Evolutionary conservation across 2,329 filamentous ascomycete genomes (phyloP).

Genomic region (Tolypocladium cylindrosporum): DNA sequence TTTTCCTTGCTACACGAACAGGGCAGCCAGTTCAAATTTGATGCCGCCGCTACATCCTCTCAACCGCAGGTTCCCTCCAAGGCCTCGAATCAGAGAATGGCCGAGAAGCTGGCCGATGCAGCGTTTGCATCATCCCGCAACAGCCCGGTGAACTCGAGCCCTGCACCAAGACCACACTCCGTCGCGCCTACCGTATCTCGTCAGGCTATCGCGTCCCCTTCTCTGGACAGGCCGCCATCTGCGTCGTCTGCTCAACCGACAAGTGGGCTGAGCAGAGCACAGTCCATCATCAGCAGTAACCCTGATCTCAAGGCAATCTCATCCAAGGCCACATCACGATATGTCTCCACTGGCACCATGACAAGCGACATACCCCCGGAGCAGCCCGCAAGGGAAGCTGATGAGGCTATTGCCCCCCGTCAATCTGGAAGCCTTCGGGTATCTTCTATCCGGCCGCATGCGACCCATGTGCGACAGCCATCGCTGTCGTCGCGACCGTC

Average conservation of each 20-base stretch:
- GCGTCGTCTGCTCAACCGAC: conserved; percentile 30
- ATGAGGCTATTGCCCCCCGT: conserved; percentile 7
- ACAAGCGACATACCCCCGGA: conserved; percentile 51
- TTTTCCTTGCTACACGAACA: conserved; percentile 85
- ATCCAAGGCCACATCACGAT: conserved; percentile 27
- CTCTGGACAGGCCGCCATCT: conserved; percentile 19
- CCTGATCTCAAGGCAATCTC: conserved; percentile 51
- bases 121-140: conserved; percentile 52
- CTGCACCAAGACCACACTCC: conserved; percentile 18
- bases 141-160: conserved; percentile 9
- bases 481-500: conserved; percentile 10
- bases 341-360: conserved; percentile 65
- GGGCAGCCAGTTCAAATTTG: conserved; percentile 77
- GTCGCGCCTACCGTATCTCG: conserved; percentile 16
- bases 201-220: conserved; percentile 12
- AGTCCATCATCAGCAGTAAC: conserved; percentile 50
- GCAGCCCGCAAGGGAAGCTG: conserved; percentile 16
- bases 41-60: conserved; percentile 39
- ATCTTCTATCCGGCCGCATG: conserved; percentile 10
- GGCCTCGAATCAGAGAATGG: conserved; percentile 52
- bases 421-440: not conserved
- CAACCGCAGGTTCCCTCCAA: conserved; percentile 38
- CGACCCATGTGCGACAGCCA: conserved; percentile 13
- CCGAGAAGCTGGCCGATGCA: conserved; percentile 73
- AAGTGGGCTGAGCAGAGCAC: conserved; percentile 47